Evolutionary conservation across 2,329 filamentous ascomycete genomes (phyloP).

Genomic region (Fusarium hainanense): DNA sequence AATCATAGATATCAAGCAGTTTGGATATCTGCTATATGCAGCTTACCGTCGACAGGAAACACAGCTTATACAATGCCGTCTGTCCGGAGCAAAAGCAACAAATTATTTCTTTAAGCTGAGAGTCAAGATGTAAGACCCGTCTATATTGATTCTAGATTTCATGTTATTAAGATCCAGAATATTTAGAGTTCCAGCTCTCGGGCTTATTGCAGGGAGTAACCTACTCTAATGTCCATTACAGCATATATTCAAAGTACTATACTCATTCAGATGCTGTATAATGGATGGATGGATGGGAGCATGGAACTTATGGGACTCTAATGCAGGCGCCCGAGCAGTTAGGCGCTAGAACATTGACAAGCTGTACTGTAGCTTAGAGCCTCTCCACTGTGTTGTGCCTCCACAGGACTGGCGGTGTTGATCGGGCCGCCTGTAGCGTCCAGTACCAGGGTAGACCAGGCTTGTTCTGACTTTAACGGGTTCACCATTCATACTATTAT

Average conservation of each 20-base stretch:
- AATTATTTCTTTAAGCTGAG: not conserved
- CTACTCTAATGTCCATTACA: not conserved
- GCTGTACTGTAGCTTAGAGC: not conserved
- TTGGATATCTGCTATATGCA: not conserved
- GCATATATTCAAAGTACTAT: not conserved
- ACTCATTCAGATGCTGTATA: too few species aligned
- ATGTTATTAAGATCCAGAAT: not conserved
- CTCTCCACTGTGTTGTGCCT: slow-evolving; percentile 1
- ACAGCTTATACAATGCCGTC: not conserved
- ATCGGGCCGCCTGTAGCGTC: slow-evolving; percentile 16
- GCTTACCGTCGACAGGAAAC: not conserved
- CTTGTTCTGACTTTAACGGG: not conserved
- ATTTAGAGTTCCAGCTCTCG: not conserved
- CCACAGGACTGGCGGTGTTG: slow-evolving; percentile 5
- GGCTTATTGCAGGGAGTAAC: not conserved
- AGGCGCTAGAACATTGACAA: not conserved
- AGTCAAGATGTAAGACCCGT: not conserved
- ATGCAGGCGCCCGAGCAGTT: not conserved
- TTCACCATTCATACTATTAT: not conserved
- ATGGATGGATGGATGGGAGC: not conserved
- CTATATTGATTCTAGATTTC: not conserved
- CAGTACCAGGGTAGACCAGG: not conserved
- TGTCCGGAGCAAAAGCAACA: not conserved
- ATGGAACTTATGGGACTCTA: not conserved
- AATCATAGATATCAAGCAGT: not conserved